Conservation (phyloP, 257 asterid genomes). For the Nicotiana undulata region DNA sequence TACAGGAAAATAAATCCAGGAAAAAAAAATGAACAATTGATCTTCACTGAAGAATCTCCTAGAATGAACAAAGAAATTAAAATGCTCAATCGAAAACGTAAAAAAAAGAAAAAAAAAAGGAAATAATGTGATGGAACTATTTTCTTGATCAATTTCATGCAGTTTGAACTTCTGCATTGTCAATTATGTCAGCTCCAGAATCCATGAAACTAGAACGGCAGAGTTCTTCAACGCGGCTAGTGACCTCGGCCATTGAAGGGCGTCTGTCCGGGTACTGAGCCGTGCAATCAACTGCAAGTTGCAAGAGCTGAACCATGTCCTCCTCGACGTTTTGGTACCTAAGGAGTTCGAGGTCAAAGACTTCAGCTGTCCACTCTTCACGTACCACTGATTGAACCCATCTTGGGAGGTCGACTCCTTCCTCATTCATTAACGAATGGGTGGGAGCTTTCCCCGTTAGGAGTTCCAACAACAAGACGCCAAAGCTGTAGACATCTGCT, state of each 20-base stretch:
- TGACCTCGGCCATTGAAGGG: slow-evolving; percentile 38
- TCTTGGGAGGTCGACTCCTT: slow-evolving; percentile 39
- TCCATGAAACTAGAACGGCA: slow-evolving; percentile 21
- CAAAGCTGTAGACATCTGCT: slow-evolving; percentile 46
- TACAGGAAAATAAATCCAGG: background rate
- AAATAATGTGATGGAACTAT: background rate
- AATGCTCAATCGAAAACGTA: background rate
- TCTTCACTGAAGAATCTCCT: slow-evolving; percentile 7
- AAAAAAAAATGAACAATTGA: slow-evolving; percentile 6
- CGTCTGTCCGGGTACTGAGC: slow-evolving; percentile 45
- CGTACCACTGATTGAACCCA: slow-evolving; percentile 49
- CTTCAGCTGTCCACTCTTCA: slow-evolving; percentile 44
- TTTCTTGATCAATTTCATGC: background rate
- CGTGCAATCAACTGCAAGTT: slow-evolving; percentile 41
- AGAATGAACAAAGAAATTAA: slow-evolving; percentile 7
- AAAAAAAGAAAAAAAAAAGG: too few relatives aligned
- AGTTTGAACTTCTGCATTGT: slow-evolving; percentile 3
- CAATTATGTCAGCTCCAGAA: slow-evolving; percentile 13
- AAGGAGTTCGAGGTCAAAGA: slow-evolving; percentile 38
- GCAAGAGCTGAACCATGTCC: slow-evolving; percentile 50
- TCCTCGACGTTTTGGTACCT: slow-evolving; percentile 36
- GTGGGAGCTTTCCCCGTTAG: slow-evolving; percentile 45
- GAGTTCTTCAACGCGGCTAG: slow-evolving; percentile 28
- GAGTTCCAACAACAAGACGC: slow-evolving; percentile 39
- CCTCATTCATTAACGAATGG: slow-evolving; percentile 32